These are phyloP conservation scores for Drechslerella coelobrocha DNA, from an alignment of 2,329 filamentous ascomycete species.

Conservation along the genomic window DNA sequence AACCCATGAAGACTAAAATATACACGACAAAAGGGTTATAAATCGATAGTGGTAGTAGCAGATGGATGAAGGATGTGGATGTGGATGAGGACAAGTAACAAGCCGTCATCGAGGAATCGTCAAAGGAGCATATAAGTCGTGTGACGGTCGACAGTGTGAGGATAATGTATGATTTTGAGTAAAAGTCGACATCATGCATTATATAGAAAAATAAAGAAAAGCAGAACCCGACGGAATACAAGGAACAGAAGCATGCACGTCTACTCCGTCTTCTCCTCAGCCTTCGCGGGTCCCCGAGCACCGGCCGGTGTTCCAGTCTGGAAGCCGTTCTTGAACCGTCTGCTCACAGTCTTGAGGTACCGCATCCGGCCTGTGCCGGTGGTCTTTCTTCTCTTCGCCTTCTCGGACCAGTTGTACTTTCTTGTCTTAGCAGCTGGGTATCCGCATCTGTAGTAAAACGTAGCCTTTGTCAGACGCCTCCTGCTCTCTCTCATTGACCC, in stretches of 20 bases:
- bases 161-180: slow-evolving; percentile 26
- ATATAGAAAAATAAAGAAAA: slow-evolving; percentile 22
- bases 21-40: slow-evolving; percentile 44
- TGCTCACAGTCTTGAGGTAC: slow-evolving; percentile 88
- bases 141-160: slow-evolving; percentile 7
- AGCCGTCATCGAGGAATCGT: slow-evolving; percentile 34
- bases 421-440: slow-evolving; percentile 97
- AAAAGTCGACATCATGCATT: slow-evolving; percentile 49
- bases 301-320: slow-evolving; percentile 86
- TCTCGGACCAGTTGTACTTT: slow-evolving; percentile 99
- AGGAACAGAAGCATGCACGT: slow-evolving; percentile 20
- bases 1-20: slow-evolving; percentile 47
- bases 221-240: slow-evolving; percentile 12
- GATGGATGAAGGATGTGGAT: background rate
- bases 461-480: slow-evolving; percentile 9
- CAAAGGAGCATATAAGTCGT: background rate
- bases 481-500: too few species aligned
- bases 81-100: background rate
- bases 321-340: slow-evolving; percentile 98
- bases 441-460: slow-evolving; percentile 70
- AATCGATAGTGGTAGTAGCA: slow-evolving; percentile 5
- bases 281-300: slow-evolving; percentile 69
- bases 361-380: slow-evolving; percentile 95
- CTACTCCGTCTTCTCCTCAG: slow-evolving; percentile 53
- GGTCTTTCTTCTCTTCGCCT: slow-evolving; percentile 99